phyloP scores from a whole-genome alignment of 352 stramenopile genomes.

The Peronospora tabacina region DNA sequence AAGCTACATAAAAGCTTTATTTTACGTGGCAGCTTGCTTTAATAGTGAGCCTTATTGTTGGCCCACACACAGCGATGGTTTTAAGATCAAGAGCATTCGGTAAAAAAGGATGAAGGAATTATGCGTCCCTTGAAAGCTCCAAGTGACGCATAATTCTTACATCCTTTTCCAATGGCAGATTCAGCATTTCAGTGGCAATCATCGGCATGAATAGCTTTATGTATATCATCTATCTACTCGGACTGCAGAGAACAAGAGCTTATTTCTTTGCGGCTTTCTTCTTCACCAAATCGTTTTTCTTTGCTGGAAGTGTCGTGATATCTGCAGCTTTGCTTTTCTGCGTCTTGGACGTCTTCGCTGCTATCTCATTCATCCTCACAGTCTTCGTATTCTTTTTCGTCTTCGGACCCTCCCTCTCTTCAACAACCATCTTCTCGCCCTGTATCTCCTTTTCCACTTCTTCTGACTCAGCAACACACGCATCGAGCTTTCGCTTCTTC shows the following conservation, averaged over 20 bases:
- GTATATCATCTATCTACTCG: constrained; percentile 34
- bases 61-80: too few relatives aligned
- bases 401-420: constrained; percentile 8
- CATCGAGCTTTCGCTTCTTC: constrained; percentile 62
- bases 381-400: constrained; percentile 19
- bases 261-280: constrained; percentile 31
- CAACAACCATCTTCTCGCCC: constrained; percentile 14
- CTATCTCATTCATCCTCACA: constrained; percentile 13
- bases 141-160: too few relatives aligned
- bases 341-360: constrained; percentile 14
- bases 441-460: constrained; percentile 21
- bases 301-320: constrained; percentile 10
- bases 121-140: too few relatives aligned
- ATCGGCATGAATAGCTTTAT: constrained; percentile 2
- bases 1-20: too few relatives aligned
- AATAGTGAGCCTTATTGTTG: too few relatives aligned
- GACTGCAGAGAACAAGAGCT: constrained; percentile 6
- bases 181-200: too few relatives aligned
- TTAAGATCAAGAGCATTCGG: too few relatives aligned
- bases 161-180: too few relatives aligned
- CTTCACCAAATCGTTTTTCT: constrained; percentile 23
- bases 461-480: constrained; percentile 26
- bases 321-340: constrained; percentile 11
- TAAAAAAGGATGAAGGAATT: too few relatives aligned
- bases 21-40: too few relatives aligned